phyloP scores from a whole-genome alignment of 2,329 filamentous ascomycete genomes.

The Scytalidium sp. region DNA sequence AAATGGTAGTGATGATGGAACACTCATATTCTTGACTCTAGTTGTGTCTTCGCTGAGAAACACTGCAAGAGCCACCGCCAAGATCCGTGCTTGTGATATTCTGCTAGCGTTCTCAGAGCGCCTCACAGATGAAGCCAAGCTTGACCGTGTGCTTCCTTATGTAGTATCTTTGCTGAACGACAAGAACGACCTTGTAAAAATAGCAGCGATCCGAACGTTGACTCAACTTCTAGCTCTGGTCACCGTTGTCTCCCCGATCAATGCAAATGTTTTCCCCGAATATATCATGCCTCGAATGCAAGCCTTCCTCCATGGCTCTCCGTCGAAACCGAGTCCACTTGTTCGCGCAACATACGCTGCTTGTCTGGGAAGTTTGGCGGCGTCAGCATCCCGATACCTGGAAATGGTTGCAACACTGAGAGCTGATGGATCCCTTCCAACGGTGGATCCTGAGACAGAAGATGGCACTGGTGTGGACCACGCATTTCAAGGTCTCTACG shows the following conservation, averaged over 20 bases:
- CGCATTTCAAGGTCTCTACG: slow-evolving; percentile 79
- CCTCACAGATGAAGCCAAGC: slow-evolving; percentile 90
- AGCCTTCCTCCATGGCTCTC: slow-evolving; percentile 50
- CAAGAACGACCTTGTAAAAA: slow-evolving; percentile 76
- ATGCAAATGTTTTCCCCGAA: slow-evolving; percentile 66
- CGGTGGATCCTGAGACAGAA: slow-evolving; percentile 77
- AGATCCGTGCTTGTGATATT: slow-evolving; percentile 85
- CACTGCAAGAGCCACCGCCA: slow-evolving; percentile 83
- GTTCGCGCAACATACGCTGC: slow-evolving; percentile 91
- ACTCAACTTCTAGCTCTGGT: slow-evolving; percentile 88
- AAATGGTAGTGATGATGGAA: slow-evolving; percentile 77
- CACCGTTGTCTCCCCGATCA: slow-evolving; percentile 77
- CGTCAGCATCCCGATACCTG: slow-evolving; percentile 79
- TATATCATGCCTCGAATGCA: slow-evolving; percentile 66
- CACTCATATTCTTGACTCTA: slow-evolving; percentile 85
- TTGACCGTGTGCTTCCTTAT: slow-evolving; percentile 91
- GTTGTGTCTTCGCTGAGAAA: slow-evolving; percentile 87
- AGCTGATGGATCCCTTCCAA: slow-evolving; percentile 76
- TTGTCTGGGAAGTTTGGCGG: slow-evolving; percentile 83
- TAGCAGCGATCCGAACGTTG: slow-evolving; percentile 80
- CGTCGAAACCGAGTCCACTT: slow-evolving; percentile 59
- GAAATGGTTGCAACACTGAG: slow-evolving; percentile 88
- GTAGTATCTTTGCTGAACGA: slow-evolving; percentile 81
- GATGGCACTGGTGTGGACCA: slow-evolving; percentile 64
- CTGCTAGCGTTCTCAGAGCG: slow-evolving; percentile 88